Evolutionary conservation across 2,329 filamentous ascomycete genomes (phyloP), one percentile per base, ranked within the genome.

Genomic region (Bipolaris oryzae): DNA sequence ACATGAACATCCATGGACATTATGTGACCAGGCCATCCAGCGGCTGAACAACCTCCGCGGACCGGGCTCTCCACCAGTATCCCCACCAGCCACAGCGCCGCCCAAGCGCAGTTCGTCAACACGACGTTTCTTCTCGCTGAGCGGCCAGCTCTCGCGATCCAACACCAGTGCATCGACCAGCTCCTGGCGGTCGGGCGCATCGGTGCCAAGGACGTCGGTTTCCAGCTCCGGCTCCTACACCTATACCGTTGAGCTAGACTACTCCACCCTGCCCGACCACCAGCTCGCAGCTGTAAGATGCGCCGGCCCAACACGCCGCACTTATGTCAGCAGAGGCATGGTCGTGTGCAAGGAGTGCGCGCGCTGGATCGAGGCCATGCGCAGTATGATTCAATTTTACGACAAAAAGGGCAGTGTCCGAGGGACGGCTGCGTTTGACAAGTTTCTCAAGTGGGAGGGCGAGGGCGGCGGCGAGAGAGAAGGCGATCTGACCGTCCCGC

Each of bases 261-360:
- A 67, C 45, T 53, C 60, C 5, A 67, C 64, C 9, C 58, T 72
- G 9, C 66, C 71, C 7, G 66, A 70, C 28, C 66, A 72, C 48
- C 67, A 74, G 39, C 55, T 74, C 3, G 44, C 53, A 5, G 64
- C 60, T 0, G 64, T 66, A 3, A 48, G 56, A 15, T 74, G 72
- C 38, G 51, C 52, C 7, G 51, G 50, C 5, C 57, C 66, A 10
- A 61, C 45, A 7, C 62, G 61, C 54, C 58, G 66, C 39, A 69
- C 64, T 10, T 53, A 66, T 16, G 67, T 71, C 13, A 72, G 61
- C 39, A 57, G 61, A 2, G 57, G 64, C 5, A 69, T 69, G 61
- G 58, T 64, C 3, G 70, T 75, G 1, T 75, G 73, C 38, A 68
- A 70, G 41, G 60, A 60, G 21, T 75, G 73, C 37, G 59, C 55